These are phyloP conservation scores for Arthroderma uncinatum DNA, from an alignment of 2,329 filamentous ascomycete species.

Conservation along the genomic window DNA sequence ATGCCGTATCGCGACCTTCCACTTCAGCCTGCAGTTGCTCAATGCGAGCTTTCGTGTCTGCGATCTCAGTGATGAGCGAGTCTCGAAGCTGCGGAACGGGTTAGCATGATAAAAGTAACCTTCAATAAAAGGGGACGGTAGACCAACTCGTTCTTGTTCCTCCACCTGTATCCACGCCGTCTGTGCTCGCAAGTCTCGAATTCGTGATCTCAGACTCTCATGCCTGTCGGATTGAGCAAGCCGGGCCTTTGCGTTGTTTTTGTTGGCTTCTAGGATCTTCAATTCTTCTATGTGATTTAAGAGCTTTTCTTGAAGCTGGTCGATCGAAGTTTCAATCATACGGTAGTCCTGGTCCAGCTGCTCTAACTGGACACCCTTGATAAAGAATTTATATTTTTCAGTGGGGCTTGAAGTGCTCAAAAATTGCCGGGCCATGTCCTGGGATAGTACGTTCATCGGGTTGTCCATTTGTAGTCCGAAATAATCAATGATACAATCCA, in stretches of 20 bases:
- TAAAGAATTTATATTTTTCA: slow-evolving; percentile 93
- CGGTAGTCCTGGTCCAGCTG: slow-evolving; percentile 85
- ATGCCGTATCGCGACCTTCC: slow-evolving; percentile 35
- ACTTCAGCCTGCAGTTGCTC: slow-evolving; percentile 36
- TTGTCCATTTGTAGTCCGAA: slow-evolving; percentile 94
- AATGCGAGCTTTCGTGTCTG: slow-evolving; percentile 38
- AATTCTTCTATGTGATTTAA: slow-evolving; percentile 52
- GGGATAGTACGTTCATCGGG: slow-evolving; percentile 86
- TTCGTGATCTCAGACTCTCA: slow-evolving; percentile 50
- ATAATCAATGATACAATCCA: slow-evolving; percentile 88
- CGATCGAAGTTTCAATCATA: slow-evolving; percentile 65
- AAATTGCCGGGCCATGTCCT: slow-evolving; percentile 90
- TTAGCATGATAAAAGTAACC: slow-evolving; percentile 3
- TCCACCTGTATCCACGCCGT: slow-evolving; percentile 81
- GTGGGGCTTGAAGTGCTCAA: slow-evolving; percentile 69
- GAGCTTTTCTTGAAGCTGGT: slow-evolving; percentile 57
- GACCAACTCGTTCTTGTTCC: slow-evolving; percentile 52
- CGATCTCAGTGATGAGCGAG: slow-evolving; percentile 27
- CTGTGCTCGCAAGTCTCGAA: slow-evolving; percentile 51
- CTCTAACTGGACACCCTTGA: slow-evolving; percentile 87
- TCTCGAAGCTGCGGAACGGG: slow-evolving; percentile 24
- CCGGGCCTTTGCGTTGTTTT: slow-evolving; percentile 52
- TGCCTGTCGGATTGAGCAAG: slow-evolving; percentile 57
- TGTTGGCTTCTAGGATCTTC: slow-evolving; percentile 46
- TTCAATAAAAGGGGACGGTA: background rate